Conservation (phyloP, 768 basidiomycete genomes). For the Guyanaporus albipodus region DNA sequence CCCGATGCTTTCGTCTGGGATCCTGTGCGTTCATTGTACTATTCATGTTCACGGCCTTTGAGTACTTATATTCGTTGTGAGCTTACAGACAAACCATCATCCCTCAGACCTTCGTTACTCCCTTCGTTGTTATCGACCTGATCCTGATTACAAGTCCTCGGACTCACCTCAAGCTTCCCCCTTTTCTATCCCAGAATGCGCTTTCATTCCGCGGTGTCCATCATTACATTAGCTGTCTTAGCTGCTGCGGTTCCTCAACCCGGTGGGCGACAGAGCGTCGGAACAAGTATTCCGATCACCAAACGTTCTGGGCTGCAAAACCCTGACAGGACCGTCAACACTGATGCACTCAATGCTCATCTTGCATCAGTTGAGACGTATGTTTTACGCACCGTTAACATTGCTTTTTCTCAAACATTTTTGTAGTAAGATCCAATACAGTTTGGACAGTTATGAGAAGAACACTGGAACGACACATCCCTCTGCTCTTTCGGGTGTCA, state of each 20-base stretch:
- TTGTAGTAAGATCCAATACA: conserved; percentile 6
- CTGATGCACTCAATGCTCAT: conserved; percentile 9
- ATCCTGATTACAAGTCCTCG: too few relatives aligned
- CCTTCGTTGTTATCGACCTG: too few relatives aligned
- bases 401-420: neutral
- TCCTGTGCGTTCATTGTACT: too few relatives aligned
- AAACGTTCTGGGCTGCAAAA: conserved; percentile 9
- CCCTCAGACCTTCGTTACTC: too few relatives aligned
- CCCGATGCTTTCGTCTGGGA: too few relatives aligned
- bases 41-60: too few relatives aligned
- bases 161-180: too few relatives aligned
- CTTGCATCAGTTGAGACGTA: conserved; percentile 4
- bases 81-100: too few relatives aligned
- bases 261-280: neutral
- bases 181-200: conserved; percentile 13
- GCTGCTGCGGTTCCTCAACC: conserved; percentile 9
- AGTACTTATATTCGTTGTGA: too few relatives aligned
- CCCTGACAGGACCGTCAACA: conserved; percentile 1
- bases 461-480: conserved; percentile 8
- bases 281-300: conserved; percentile 5
- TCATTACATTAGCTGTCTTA: conserved; percentile 3
- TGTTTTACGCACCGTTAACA: neutral
- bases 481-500: neutral
- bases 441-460: conserved; percentile 5
- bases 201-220: conserved; percentile 1